Evolutionary conservation across 352 stramenopile species (phyloP), one percentile per base, ranked within the genome.

Genomic region (Pythium brachiatum): DNA sequence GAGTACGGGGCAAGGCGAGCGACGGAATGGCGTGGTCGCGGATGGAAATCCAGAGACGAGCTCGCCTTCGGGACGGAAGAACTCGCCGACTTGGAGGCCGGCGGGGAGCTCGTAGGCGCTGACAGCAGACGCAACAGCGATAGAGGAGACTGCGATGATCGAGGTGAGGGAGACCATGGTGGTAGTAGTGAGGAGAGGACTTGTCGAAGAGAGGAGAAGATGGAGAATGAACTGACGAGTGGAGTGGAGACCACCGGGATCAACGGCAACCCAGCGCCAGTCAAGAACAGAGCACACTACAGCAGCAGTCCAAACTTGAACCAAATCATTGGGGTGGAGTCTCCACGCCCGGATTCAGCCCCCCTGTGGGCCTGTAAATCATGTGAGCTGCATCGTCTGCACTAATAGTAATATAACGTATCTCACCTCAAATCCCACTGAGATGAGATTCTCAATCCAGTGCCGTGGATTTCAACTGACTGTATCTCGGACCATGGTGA

Each of bases 1-100:
- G 56, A 88, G 63, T 26, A 53, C 69, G 0, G 78, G 78, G 51
- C 78, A 88, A n/a, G 78, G 78, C 16, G 62, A 75, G 21, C 75
- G 72, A 20, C 62, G 67, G 63, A 72, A 83, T 2, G 60, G 3
- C 36, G 65, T 51, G 48, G 56, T 44, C 11, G 54, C 53, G 34
- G 34, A 50, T 23, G 70, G 57, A 11, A 68, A 53, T n/a, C 74
- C 74, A 16, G 74, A 81, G 12, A 76, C 68, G 18, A 46, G 25
- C 2, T 47, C 31, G 3, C 63, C 69, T 1, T 50, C 57, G 1
- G 74, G 74, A 7, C 68, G 69, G 69, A 66, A 82, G 69, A 79
- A 83, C 39, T 69, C 68, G 41, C 26, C 41, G 34, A 53, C 46
- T 21, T 36, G 20, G 6, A 34, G 21, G 56, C 21, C 32, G 20